Evolutionary conservation across 192 early-diverging fungal genomes (phyloP).

Genomic region (Coemansia asiatica): DNA sequence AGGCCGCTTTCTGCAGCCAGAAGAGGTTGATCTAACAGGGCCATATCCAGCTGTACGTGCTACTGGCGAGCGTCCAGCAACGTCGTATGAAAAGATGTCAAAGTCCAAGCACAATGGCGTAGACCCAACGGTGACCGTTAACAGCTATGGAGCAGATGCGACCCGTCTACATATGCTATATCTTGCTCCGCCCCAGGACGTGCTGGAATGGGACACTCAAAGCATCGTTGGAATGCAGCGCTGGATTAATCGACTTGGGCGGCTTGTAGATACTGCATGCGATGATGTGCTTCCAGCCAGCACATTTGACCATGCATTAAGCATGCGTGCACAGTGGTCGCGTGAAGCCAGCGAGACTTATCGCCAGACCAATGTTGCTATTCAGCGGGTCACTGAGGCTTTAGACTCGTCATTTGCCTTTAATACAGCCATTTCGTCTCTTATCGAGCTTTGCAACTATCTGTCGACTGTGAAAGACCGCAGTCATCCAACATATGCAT

Average conservation of each 20-base stretch:
- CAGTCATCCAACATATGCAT: constrained; percentile 54
- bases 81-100: constrained; percentile 92
- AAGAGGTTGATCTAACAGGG: constrained; percentile 58
- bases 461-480: constrained; percentile 26
- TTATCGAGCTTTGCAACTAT: constrained; percentile 78
- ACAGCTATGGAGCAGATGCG: constrained; percentile 73
- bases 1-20: constrained; percentile 71
- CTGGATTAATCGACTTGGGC: constrained; percentile 68
- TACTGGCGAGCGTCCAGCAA: constrained; percentile 59
- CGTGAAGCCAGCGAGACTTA: constrained; percentile 39
- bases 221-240: constrained; percentile 93
- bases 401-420: constrained; percentile 60
- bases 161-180: constrained; percentile 83
- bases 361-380: constrained; percentile 31
- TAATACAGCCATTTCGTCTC: constrained; percentile 79
- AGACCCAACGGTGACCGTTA: constrained; percentile 66
- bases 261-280: constrained; percentile 54
- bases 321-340: constrained; percentile 19
- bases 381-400: constrained; percentile 49
- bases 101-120: constrained; percentile 96
- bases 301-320: constrained; percentile 49
- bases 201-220: constrained; percentile 86
- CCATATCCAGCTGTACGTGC: constrained; percentile 60
- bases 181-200: constrained; percentile 85
- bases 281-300: constrained; percentile 47